phyloP scores from a whole-genome alignment of 2,329 filamentous ascomycete genomes.

The Coniochaeta prunicola region DNA sequence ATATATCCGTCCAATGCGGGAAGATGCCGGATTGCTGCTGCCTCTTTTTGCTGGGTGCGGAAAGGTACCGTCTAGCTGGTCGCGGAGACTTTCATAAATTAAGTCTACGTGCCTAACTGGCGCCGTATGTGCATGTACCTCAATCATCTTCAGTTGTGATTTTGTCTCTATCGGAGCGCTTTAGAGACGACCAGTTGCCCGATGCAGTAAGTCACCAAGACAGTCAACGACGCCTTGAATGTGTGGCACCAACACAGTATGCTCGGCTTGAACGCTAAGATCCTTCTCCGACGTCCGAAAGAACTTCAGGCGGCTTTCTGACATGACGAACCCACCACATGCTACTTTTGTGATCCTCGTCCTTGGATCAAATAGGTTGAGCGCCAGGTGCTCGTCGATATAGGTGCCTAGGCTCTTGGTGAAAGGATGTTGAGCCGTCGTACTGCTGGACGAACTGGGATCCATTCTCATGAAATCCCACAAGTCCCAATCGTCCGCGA shows the following conservation, averaged over 20 bases:
- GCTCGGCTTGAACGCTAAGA: not conserved
- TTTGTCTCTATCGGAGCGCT: not conserved
- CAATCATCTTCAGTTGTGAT: not conserved
- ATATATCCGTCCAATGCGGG: not conserved
- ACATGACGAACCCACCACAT: conserved; percentile 48
- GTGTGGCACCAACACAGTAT: too few relatives aligned
- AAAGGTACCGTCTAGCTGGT: not conserved
- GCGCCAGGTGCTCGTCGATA: conserved; percentile 42
- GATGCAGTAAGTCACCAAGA: not conserved
- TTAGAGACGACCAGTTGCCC: not conserved
- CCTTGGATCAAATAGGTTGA: conserved; percentile 49
- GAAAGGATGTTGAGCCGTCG: conserved; percentile 32
- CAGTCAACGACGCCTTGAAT: not conserved
- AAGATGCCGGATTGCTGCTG: not conserved
- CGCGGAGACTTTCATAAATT: not conserved
- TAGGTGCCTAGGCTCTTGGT: conserved; percentile 42
- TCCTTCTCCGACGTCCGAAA: not conserved
- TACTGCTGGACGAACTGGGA: not conserved
- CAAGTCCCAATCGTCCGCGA: conserved; percentile 49
- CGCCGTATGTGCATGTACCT: not conserved
- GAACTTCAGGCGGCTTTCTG: conserved; percentile 43
- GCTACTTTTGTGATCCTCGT: conserved; percentile 45
- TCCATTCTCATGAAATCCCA: conserved; percentile 2
- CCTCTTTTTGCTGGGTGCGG: not conserved
- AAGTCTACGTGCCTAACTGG: not conserved